These are phyloP conservation scores for Sporisorium iseilematis-ciliati DNA, from an alignment of 1,284 basidiomycete genomes.

Conservation along the genomic window DNA sequence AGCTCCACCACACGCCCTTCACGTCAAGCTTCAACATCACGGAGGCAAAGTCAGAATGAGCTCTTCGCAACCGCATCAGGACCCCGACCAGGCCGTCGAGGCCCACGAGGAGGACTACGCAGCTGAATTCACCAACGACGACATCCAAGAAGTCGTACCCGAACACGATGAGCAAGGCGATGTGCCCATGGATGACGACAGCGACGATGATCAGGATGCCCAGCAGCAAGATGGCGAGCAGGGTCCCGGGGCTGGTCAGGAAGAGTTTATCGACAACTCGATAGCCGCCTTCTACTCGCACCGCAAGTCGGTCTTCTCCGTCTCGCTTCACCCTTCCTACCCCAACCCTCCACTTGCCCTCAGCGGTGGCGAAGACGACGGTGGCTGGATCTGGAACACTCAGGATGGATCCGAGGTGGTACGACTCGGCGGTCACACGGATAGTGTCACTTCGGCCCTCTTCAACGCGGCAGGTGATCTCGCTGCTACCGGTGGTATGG, in stretches of 20 bases:
- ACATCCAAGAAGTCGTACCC: conserved; percentile 50
- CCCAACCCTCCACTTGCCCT: conserved; percentile 86
- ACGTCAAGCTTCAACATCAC: neutral
- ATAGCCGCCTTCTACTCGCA: conserved; percentile 68
- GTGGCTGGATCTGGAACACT: conserved; percentile 93
- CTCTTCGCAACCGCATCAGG: conserved; percentile 28
- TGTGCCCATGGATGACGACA: conserved; percentile 52
- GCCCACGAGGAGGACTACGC: conserved; percentile 50
- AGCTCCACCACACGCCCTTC: neutral
- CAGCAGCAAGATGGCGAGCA: conserved; percentile 19
- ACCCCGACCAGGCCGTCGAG: conserved; percentile 24
- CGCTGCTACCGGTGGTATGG: conserved; percentile 96
- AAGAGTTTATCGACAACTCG: conserved; percentile 64
- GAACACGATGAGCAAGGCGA: conserved; percentile 52
- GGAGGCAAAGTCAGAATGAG: conserved; percentile 16
- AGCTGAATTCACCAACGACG: conserved; percentile 44
- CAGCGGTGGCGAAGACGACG: conserved; percentile 94
- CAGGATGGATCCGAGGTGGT: conserved; percentile 84
- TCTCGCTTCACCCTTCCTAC: conserved; percentile 79
- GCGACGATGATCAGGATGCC: conserved; percentile 28
- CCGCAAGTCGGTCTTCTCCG: conserved; percentile 79
- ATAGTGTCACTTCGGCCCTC: conserved; percentile 84
- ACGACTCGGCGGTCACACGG: conserved; percentile 88
- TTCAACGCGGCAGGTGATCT: conserved; percentile 91
- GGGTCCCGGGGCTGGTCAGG: conserved; percentile 28